These are phyloP conservation scores for Naganishia cerealis DNA, from an alignment of 1,284 basidiomycete species.

Conservation along the genomic window DNA sequence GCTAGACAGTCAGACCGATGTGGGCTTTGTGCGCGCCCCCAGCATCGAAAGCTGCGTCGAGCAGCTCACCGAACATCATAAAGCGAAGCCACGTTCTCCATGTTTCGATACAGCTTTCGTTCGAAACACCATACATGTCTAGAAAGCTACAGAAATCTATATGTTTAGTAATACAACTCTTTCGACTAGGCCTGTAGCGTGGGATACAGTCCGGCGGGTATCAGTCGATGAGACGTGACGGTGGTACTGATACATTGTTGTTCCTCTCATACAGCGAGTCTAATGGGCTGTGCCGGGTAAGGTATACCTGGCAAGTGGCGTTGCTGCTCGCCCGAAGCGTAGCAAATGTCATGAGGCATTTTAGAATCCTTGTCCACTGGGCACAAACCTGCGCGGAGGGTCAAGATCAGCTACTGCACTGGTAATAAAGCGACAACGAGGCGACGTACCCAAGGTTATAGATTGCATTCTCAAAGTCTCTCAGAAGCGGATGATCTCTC, in stretches of 20 bases:
- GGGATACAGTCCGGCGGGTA: neutral
- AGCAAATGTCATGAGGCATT: no score
- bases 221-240: neutral
- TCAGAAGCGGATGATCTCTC: conserved; percentile 45
- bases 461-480: conserved; percentile 48
- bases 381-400: conserved; percentile 1
- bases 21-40: no score
- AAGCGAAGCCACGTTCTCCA: no score
- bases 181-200: neutral
- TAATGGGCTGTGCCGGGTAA: neutral
- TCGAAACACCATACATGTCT: neutral
- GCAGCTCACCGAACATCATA: no score
- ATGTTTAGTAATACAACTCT: neutral
- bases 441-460: conserved; percentile 39
- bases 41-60: no score
- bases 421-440: no score
- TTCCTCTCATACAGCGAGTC: neutral
- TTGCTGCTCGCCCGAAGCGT: neutral
- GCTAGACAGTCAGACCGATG: no score
- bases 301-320: neutral
- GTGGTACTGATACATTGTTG: neutral
- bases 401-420: neutral
- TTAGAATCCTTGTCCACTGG: conserved; percentile 24
- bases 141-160: conserved; percentile 4
- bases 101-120: no score